Percentiles rank a stretch among this genome's conserved stretches.
Conservation (phyloP, 2,329 filamentous ascomycete genomes). For the Exophiala xenobiotica region DNA sequence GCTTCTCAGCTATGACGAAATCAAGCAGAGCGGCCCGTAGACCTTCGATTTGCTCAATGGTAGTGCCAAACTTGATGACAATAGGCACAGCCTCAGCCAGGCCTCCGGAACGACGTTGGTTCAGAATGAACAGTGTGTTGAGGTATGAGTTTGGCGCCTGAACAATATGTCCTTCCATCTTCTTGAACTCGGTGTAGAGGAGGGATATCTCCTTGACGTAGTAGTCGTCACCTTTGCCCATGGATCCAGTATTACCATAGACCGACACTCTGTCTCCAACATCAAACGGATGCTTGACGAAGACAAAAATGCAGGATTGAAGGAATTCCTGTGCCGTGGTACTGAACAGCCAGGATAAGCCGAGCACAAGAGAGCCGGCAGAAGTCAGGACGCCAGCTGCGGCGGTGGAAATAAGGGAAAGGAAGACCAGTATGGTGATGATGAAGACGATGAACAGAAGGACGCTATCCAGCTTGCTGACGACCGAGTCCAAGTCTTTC, state of each 20-base stretch:
- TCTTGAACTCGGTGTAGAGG: slow-evolving; percentile 96
- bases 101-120: slow-evolving; percentile 85
- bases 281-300: slow-evolving; percentile 96
- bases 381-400: slow-evolving; percentile 90
- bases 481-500: slow-evolving; percentile 92
- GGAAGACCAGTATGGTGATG: slow-evolving; percentile 79
- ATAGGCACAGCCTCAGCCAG: slow-evolving; percentile 84
- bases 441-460: slow-evolving; percentile 83
- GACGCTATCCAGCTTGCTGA: slow-evolving; percentile 83
- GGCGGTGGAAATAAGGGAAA: slow-evolving; percentile 84
- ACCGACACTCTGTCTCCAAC: slow-evolving; percentile 90
- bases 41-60: slow-evolving; percentile 75
- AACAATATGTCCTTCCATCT: slow-evolving; percentile 95
- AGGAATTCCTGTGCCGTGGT: slow-evolving; percentile 92
- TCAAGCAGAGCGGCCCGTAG: slow-evolving; percentile 78
- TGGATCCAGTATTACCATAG: slow-evolving; percentile 83
- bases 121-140: slow-evolving; percentile 91
- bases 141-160: slow-evolving; percentile 93
- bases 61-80: slow-evolving; percentile 84
- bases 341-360: slow-evolving; percentile 88
- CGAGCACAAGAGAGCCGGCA: slow-evolving; percentile 81
- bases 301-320: slow-evolving; percentile 91
- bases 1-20: slow-evolving; percentile 80
- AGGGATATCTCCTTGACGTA: slow-evolving; percentile 93
- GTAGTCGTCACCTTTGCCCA: slow-evolving; percentile 82